Base-by-base conservation (phyloP, 2,329 filamentous ascomycete genomes). In the Epichloe baconii region DNA sequence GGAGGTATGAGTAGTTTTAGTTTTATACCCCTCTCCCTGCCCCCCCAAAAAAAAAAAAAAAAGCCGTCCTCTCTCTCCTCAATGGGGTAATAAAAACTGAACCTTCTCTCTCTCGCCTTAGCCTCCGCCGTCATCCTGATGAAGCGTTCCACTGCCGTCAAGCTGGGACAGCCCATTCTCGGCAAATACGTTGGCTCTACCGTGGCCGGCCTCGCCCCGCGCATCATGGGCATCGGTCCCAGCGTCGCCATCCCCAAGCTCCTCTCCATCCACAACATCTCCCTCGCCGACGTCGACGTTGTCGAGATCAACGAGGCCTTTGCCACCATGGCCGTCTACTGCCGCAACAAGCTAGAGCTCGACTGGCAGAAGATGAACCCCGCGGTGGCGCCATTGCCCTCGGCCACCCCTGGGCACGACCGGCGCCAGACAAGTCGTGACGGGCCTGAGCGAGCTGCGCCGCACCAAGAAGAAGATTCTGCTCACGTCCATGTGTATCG, bases 301-400 rank as follows among this genome's bases (percentile, higher is more conserved):
- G 76, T 91, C 59, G 93, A 97, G 77, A 71, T 98, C 64, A 98
- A 98, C 74, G 93, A 98, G 77, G 93, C 93, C 1, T 98, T 98
- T 63, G 91, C 90, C 21, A 93, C 86, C 49, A 97, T 97, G 93
- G 90, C 88, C 1, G 90, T 96, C 34, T 97, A 96, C 78, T 95
- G 89, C 71, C 72, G 86, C 51, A 77, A 88, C 61, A 80, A 73
- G 57, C 76, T 93, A 48, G 79, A 79, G 57, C 72, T 91, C 48
- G 82, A 86, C 64, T 79, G 77, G 68, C 68, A 76, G 61, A 91
- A 89, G 79, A 79, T 93, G 77, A 93, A 93, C 71, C 78, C 83
- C 76, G 85, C 54, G 87, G 87, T 59, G 87, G 87, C 56, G 87
- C 87, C 57, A 91, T 93, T 63, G 87, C 87, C 3, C 75, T 93